phyloP scores from a whole-genome alignment of 495 filamentous ascomycete genomes.

The Wilcoxina mikolae region DNA sequence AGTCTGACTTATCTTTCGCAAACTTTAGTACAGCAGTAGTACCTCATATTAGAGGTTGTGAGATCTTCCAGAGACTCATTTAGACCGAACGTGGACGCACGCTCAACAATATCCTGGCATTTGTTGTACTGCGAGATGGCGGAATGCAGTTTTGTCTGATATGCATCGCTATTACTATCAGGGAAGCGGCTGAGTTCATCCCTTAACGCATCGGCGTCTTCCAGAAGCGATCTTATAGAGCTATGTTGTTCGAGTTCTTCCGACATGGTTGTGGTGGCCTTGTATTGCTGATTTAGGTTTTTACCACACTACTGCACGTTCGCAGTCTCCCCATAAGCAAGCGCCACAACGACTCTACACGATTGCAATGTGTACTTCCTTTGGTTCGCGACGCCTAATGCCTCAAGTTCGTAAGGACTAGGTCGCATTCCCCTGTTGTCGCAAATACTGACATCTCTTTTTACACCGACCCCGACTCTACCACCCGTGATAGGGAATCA shows the following conservation, averaged over 20 bases:
- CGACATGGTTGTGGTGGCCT: background rate
- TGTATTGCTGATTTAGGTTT: background rate
- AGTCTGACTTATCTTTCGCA: background rate
- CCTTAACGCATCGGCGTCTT: background rate
- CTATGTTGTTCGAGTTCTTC: background rate
- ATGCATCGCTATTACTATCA: slow-evolving; percentile 46
- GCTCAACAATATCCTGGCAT: slow-evolving; percentile 51
- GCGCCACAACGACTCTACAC: slow-evolving; percentile 9
- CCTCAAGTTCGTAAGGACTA: slow-evolving; percentile 45
- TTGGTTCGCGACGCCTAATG: slow-evolving; percentile 49
- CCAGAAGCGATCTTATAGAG: background rate
- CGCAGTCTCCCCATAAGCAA: background rate
- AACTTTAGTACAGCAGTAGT: slow-evolving; percentile 11
- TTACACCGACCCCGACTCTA: slow-evolving; percentile 55
- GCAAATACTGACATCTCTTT: slow-evolving; percentile 8
- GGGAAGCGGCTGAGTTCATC: slow-evolving; percentile 6
- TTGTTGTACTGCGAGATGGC: slow-evolving; percentile 57
- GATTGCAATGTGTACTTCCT: slow-evolving; percentile 19
- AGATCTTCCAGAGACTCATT: slow-evolving; percentile 88
- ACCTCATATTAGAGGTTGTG: slow-evolving; percentile 68
- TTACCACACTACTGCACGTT: background rate
- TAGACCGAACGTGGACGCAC: slow-evolving; percentile 67
- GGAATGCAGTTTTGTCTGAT: slow-evolving; percentile 50
- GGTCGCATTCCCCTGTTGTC: background rate
- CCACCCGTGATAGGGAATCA: slow-evolving; percentile 63